A percentile compares a stretch with the other conserved stretches of the same genome.
Evolutionary conservation across 139 green algal species (phyloP).

Genomic region (Spirogloea muscicola): DNA sequence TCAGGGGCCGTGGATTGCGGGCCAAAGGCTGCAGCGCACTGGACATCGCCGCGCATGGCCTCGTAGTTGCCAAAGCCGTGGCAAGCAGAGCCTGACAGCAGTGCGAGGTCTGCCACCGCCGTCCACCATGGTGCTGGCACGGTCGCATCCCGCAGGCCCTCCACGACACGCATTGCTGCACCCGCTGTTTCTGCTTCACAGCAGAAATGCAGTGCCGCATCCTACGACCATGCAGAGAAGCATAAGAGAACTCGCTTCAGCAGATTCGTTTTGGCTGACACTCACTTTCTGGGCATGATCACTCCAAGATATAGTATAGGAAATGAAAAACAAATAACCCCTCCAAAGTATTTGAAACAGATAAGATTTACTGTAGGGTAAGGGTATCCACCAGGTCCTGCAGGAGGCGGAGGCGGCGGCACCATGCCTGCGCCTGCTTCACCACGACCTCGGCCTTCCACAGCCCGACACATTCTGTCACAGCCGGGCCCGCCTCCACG

Average conservation of each 20-base stretch:
- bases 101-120: constrained; percentile 14
- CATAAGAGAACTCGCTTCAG: neutral
- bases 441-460: too few relatives aligned
- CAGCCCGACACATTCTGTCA: neutral
- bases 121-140: constrained; percentile 19
- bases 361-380: too few relatives aligned
- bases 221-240: neutral
- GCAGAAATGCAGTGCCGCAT: neutral
- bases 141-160: constrained; percentile 7
- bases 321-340: neutral
- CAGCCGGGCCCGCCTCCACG: neutral
- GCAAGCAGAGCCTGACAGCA: constrained; percentile 10
- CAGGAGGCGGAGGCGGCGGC: constrained; percentile 9
- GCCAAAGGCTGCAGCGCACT: neutral
- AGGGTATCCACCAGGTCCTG: too few relatives aligned
- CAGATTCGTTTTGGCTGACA: too few relatives aligned
- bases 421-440: neutral
- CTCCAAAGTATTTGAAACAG: neutral
- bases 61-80: constrained; percentile 41
- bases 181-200: neutral
- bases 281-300: too few relatives aligned
- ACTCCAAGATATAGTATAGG: neutral
- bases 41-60: neutral
- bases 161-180: neutral
- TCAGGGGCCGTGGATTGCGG: neutral